Evolutionary conservation across 805 yeast genomes (phyloP), one percentile per base, ranked within the genome.

Genomic region (Pichia deserticola): DNA sequence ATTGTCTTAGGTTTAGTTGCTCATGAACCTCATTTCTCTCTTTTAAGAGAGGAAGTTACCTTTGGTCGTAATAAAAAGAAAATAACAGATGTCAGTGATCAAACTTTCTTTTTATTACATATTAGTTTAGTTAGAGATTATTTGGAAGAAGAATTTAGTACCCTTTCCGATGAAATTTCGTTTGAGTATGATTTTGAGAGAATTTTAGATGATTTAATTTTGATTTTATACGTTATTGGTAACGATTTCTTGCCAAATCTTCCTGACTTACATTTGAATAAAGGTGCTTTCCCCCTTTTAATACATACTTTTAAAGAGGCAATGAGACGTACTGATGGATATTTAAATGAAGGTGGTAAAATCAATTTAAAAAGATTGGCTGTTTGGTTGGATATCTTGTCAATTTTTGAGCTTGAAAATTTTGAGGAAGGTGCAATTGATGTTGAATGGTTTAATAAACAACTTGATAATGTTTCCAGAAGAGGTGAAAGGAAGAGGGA

Each of bases 221-320:
- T 93, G 53, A 84, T 92, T 59, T 79, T 89, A 84, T 90, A 88
- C 62, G 96, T 93, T 53, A 88, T 93, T 59, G 99, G 99, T 60
- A 93, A 93, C 63, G 99, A 93, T 76, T 93, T 93, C 81, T 76
- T 93, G 62, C 99, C 99, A 29, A 88, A 93, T 64, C 77, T 95
- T 58, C 99, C 99, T 0, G 96, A 90, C 66, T 74, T 93, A 58
- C 90, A 88, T 64, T 77, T 93, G 56, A 90, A 89, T 63, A 93
- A 90, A 59, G 98, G 97, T 58, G 99, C 98, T 0, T 86, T 93
- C 71, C 96, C 98, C n/a, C 77, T 89, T 33, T 74, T 93, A 60
- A 74, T 93, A 57, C 88, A 84, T 54, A 84, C 97, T 13, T 93
- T 93, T 71, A 93, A 90, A 65, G 82, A 81, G 60, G 81, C 90